Base-by-base conservation (phyloP, 108 stramenopile genomes). In the Nitzschia sp. region DNA sequence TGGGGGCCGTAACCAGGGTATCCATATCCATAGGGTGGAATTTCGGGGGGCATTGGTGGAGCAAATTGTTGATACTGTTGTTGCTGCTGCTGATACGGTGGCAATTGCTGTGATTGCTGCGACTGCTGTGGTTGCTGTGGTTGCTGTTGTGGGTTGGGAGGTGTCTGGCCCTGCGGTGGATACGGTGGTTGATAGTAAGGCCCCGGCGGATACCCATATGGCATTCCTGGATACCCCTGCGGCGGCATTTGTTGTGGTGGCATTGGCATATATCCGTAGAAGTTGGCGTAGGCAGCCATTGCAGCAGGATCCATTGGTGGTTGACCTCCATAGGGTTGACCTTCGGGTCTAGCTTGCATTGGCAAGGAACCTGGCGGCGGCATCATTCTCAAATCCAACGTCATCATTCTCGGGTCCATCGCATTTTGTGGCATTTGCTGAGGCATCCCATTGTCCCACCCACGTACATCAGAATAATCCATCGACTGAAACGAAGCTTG, bases 301-400 rank as follows among this genome's bases (percentile, higher is more conserved):
- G 55, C n/a, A 10, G 41, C 25, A 7, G 66, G 66, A 55, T 65
- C 65, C 67, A 68, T 54, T 12, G 61, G 54, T 9, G 70, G 60
- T 46, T 53, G 42, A 51, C 53, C 26, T 11, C 11, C 21, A 50
- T 59, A 71, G 19, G 46, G 10, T 22, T 46, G 70, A 22, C 61
- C 15, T 10, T 54, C n/a, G 46, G 71, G 78, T 48, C 17, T 15
- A 17, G n/a, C 46, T 48, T 48, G 46, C 6, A 6, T 17, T 1
- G 46, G 46, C n/a, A 48, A 17, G 46, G 14, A 48, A 6, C 46
- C 17, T 2, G 46, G 3, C 3, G 17, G 17, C 6, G 46, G n/a
- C 17, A 17, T 15, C 46, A 48, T 17, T 48, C 17, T 17, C 17
- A 17, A 17, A 48, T 48, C 29, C 29, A 34, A 34, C 29, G 29